phyloP scores from a whole-genome alignment of 108 stramenopile genomes.

The Cyclotella atomus region DNA sequence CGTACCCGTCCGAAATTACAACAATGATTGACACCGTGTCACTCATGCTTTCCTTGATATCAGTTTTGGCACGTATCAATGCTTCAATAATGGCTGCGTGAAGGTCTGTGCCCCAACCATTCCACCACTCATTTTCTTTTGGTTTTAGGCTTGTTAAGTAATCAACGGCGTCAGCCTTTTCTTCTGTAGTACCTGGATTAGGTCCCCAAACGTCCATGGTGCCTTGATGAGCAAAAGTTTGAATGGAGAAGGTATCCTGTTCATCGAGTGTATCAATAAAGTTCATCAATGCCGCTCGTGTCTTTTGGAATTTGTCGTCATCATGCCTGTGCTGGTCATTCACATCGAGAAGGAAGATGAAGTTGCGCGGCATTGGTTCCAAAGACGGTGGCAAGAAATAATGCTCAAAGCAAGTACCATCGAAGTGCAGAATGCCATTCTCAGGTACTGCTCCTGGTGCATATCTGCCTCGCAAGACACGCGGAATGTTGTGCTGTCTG shows the following conservation, averaged over 20 bases:
- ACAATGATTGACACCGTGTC: slow-evolving; percentile 6
- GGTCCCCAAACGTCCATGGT: slow-evolving; percentile 12
- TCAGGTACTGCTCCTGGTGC: slow-evolving; percentile 1
- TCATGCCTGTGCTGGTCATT: background rate
- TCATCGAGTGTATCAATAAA: slow-evolving; percentile 5
- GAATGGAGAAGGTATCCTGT: slow-evolving; percentile 7
- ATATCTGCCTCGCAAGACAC: slow-evolving; percentile 4
- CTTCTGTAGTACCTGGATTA: background rate
- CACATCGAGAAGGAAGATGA: slow-evolving; percentile 6
- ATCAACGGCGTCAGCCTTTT: background rate
- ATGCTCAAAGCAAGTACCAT: slow-evolving; percentile 18
- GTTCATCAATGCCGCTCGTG: slow-evolving; percentile 1
- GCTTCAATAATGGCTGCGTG: slow-evolving; percentile 12
- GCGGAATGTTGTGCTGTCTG: slow-evolving; percentile 13
- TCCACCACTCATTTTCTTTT: background rate
- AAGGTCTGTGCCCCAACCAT: slow-evolving; percentile 7
- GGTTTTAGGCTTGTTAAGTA: background rate
- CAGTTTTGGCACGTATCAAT: slow-evolving; percentile 7
- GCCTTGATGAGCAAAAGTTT: slow-evolving; percentile 14
- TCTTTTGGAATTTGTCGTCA: background rate
- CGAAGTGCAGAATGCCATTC: slow-evolving; percentile 9
- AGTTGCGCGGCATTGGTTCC: slow-evolving; percentile 13
- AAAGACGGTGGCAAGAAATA: slow-evolving; percentile 9
- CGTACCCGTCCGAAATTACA: slow-evolving; percentile 5
- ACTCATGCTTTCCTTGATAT: slow-evolving; percentile 2